Percentiles rank a stretch among this genome's conserved stretches.
Conservation (phyloP, 2,329 filamentous ascomycete genomes). For the Cordyceps farinosa region DNA sequence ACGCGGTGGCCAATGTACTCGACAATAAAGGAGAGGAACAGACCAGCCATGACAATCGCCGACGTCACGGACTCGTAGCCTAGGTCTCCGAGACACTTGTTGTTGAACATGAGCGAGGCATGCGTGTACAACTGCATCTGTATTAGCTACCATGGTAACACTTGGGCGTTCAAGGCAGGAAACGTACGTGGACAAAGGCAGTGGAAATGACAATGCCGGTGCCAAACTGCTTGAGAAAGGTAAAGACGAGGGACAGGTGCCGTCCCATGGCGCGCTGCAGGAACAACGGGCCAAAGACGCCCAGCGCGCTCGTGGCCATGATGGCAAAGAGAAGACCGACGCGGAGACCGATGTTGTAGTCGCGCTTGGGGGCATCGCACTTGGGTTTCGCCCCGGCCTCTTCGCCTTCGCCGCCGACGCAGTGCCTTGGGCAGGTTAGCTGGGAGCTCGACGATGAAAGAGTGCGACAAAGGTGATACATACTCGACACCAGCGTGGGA, state of each 20-base stretch:
- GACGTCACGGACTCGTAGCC: constrained; percentile 66
- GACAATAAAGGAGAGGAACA: constrained; percentile 68
- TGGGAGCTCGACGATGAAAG: constrained; percentile 4
- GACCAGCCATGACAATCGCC: constrained; percentile 69
- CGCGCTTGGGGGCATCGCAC: constrained; percentile 45
- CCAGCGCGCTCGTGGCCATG: constrained; percentile 63
- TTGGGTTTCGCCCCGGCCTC: constrained; percentile 29
- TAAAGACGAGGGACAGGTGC: constrained; percentile 49
- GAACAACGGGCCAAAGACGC: constrained; percentile 64
- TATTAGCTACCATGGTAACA: not conserved
- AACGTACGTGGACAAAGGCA: constrained; percentile 62
- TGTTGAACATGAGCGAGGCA: constrained; percentile 67
- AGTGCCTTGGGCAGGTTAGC: constrained; percentile 46
- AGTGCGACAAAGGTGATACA: constrained; percentile 26
- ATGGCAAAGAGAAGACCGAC: constrained; percentile 71
- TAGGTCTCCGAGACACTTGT: constrained; percentile 63
- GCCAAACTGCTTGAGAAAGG: constrained; percentile 68
- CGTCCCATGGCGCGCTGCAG: constrained; percentile 54
- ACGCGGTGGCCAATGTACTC: constrained; percentile 65
- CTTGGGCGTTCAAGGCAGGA: not conserved
- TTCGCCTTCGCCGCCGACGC: constrained; percentile 48
- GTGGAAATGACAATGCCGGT: constrained; percentile 71
- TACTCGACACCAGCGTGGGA: constrained; percentile 74
- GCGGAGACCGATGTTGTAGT: constrained; percentile 66
- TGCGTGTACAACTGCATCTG: constrained; percentile 63